Evolutionary conservation across 2,329 filamentous ascomycete genomes (phyloP).

Genomic region (Penicillium sp.): DNA sequence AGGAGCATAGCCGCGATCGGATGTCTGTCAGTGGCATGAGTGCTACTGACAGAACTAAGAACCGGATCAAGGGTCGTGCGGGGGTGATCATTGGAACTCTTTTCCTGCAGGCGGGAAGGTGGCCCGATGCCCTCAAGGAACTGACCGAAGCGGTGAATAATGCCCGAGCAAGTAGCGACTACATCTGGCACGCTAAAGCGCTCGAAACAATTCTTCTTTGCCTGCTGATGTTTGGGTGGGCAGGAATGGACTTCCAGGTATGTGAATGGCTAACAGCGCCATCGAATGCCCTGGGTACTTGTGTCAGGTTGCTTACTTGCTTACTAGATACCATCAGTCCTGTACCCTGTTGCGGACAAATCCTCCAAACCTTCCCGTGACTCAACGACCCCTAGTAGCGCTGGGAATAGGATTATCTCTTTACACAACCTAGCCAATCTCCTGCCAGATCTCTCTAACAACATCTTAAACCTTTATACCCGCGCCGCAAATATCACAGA

Average conservation of each 20-base stretch:
- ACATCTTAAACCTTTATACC: slow-evolving; percentile 57
- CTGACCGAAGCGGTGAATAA: slow-evolving; percentile 75
- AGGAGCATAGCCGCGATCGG: slow-evolving; percentile 60
- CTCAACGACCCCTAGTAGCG: slow-evolving; percentile 42
- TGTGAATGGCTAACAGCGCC: background rate
- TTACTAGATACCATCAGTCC: slow-evolving; percentile 53
- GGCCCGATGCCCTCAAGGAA: slow-evolving; percentile 83
- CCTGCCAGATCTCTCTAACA: slow-evolving; percentile 57
- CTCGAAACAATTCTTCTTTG: slow-evolving; percentile 83
- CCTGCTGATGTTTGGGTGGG: slow-evolving; percentile 80
- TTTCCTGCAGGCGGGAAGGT: slow-evolving; percentile 84
- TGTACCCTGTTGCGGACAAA: slow-evolving; percentile 53
- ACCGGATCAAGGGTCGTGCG: slow-evolving; percentile 76
- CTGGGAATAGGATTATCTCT: slow-evolving; percentile 48
- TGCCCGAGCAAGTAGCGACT: slow-evolving; percentile 78
- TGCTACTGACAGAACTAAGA: slow-evolving; percentile 72
- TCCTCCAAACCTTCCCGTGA: slow-evolving; percentile 46
- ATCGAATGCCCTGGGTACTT: background rate
- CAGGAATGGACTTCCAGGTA: slow-evolving; percentile 71
- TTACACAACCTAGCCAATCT: slow-evolving; percentile 53
- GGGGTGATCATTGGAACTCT: slow-evolving; percentile 79
- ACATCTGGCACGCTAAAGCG: slow-evolving; percentile 96
- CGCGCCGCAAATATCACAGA: slow-evolving; percentile 53
- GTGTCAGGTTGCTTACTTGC: background rate
- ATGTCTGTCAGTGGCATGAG: slow-evolving; percentile 69